Percentiles rank a stretch among this genome's conserved stretches.
Evolutionary conservation across 2,329 filamentous ascomycete species (phyloP).

Genomic region (Beauveria sp.): DNA sequence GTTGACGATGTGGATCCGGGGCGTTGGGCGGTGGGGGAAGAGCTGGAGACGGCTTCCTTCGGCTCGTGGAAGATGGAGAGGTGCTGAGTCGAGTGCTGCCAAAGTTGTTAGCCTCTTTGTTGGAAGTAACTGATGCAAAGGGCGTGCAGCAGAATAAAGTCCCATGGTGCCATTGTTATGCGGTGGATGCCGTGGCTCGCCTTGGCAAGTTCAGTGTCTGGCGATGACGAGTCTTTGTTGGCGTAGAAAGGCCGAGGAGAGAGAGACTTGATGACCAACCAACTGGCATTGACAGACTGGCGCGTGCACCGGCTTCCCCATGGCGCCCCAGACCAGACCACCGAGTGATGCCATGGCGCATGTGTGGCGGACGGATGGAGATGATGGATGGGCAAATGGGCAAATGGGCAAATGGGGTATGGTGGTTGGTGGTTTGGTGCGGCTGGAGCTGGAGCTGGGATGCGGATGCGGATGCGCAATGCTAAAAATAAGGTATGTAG

Average conservation of each 20-base stretch:
- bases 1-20: conserved; percentile 4
- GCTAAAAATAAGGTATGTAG: too few species aligned
- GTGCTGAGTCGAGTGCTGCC: too few species aligned
- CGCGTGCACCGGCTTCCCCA: neutral
- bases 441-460: neutral
- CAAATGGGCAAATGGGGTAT: neutral
- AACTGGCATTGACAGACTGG: neutral
- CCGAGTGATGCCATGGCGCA: conserved; percentile 6
- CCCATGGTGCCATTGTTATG: too few species aligned
- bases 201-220: neutral
- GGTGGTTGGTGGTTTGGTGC: neutral
- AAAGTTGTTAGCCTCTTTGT: too few species aligned
- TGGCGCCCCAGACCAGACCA: neutral
- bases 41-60: neutral
- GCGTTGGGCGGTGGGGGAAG: neutral
- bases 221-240: neutral
- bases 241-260: too few species aligned
- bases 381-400: neutral
- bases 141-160: too few species aligned
- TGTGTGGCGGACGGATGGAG: neutral
- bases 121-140: too few species aligned
- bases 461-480: too few species aligned
- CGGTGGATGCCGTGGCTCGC: too few species aligned
- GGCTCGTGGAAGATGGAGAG: neutral
- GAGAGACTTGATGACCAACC: neutral